Conservation (phyloP, 1,284 basidiomycete genomes). For the Mycena sp. region DNA sequence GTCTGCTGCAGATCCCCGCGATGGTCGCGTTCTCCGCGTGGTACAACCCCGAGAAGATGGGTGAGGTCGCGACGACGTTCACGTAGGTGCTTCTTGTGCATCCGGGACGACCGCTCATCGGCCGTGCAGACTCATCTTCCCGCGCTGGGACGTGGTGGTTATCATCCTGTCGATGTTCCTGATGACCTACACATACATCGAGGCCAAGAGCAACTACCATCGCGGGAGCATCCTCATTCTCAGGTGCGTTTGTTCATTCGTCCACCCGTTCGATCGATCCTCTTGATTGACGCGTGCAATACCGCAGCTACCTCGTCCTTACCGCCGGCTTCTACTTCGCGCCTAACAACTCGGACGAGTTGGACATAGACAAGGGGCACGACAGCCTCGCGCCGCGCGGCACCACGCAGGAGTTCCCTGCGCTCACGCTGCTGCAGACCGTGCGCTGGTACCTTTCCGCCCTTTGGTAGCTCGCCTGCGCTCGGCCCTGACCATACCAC, state of each 20-base stretch:
- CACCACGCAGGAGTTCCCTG: constrained; percentile 43
- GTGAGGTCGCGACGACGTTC: constrained; percentile 87
- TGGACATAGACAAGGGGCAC: constrained; percentile 30
- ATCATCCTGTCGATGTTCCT: constrained; percentile 96
- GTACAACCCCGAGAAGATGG: constrained; percentile 87
- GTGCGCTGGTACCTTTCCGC: constrained; percentile 47
- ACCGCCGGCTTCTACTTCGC: constrained; percentile 85
- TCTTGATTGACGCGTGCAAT: neutral
- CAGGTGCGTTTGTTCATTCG: constrained; percentile 61
- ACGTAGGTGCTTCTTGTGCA: constrained; percentile 65
- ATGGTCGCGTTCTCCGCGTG: constrained; percentile 99
- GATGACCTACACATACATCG: constrained; percentile 99
- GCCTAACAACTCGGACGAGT: constrained; percentile 50
- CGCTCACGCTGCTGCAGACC: constrained; percentile 47
- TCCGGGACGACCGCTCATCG: constrained; percentile 13
- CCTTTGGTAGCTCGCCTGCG: constrained; percentile 32
- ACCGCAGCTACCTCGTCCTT: constrained; percentile 78
- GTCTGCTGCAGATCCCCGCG: constrained; percentile 96
- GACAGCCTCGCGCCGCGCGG: constrained; percentile 10
- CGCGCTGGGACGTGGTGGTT: constrained; percentile 97
- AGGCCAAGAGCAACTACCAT: constrained; percentile 97
- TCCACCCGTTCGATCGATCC: neutral
- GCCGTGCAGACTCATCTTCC: constrained; percentile 88
- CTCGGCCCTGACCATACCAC: neutral
- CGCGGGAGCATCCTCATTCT: constrained; percentile 92